Evolutionary conservation across 2,329 filamentous ascomycete genomes (phyloP), one percentile per base, ranked within the genome.

Genomic region (Fusarium sp.): DNA sequence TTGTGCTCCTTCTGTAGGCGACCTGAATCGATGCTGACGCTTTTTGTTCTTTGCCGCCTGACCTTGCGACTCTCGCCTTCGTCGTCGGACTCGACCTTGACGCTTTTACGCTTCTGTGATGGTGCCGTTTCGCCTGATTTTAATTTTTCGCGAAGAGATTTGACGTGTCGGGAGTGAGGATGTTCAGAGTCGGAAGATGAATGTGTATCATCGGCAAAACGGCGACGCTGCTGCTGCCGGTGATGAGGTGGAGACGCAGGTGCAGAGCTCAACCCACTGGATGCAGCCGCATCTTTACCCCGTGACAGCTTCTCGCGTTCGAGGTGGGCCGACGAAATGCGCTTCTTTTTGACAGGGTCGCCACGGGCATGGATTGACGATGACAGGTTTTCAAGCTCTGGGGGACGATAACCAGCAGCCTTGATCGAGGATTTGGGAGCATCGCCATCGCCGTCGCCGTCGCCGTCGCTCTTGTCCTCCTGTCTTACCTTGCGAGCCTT

Each of bases 401-500:
- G 78, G 55, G 66, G 66, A 17, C 46, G 67, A 46, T 59, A 66
- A 18, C 74, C 78, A 56, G 74, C 61, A 45, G 74, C 75, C 41
- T 73, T 70, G 54, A 75, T 74, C 45, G 78, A 76, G 49, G 77
- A 72, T 56, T 73, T 78, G 27, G 77, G 74, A 17, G 72, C 76
- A 11, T 88, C 86, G 63, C 37, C 47, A 23, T 54, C 54, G 18
- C 36, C 50, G 31, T 61, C 56, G 23, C 78, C 81, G 63, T 88
- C 87, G 56, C 83, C 82, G 58, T 88, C 87, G 70, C 84, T 87
- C 72, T 82, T 85, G 73, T 89, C 87, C 74, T 90, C 89, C 67
- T 90, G 87, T 75, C 89, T 90, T 45, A 87, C 81, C 77, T 90
- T 90, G 60, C 87, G 84, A 59, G 82, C 81, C 76, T 90, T 90